Conservation (phyloP, 2,329 filamentous ascomycete species). For the Cladosporium sp. region DNA sequence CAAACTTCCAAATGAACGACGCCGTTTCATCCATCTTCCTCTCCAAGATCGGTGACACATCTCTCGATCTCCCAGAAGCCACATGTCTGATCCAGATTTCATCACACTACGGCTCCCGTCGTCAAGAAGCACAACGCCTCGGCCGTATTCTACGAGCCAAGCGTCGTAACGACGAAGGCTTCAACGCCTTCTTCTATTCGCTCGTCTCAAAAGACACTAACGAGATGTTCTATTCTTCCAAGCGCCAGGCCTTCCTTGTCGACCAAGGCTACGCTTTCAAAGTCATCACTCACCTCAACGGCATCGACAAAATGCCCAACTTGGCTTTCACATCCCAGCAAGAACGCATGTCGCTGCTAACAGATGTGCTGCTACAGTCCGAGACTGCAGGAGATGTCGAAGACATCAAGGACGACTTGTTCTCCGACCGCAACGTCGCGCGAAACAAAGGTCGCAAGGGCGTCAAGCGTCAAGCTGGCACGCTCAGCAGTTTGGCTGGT, state of each 20-base stretch:
- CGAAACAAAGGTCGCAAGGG: constrained; percentile 46
- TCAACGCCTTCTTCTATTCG: constrained; percentile 99
- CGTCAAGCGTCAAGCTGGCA: constrained; percentile 79
- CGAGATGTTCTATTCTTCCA: constrained; percentile 97
- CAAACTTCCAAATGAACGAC: constrained; percentile 94
- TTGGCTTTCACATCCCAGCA: constrained; percentile 76
- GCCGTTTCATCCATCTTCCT: constrained; percentile 90
- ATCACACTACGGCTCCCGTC: constrained; percentile 92
- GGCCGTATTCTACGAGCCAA: constrained; percentile 94
- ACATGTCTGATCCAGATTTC: constrained; percentile 97
- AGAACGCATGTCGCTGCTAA: constrained; percentile 81
- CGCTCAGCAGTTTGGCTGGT: constrained; percentile 80
- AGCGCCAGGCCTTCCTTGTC: constrained; percentile 93
- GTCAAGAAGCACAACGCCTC: constrained; percentile 91
- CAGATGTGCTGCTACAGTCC: constrained; percentile 85
- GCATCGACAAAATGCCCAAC: constrained; percentile 79
- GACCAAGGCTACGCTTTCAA: constrained; percentile 99
- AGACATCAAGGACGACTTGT: constrained; percentile 67
- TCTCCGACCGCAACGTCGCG: constrained; percentile 55
- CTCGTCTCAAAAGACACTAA: constrained; percentile 95
- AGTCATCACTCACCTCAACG: constrained; percentile 92
- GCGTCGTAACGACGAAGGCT: constrained; percentile 93
- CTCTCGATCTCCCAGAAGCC: constrained; percentile 93
- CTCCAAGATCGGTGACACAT: constrained; percentile 97
- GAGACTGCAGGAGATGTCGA: constrained; percentile 72